Percentiles rank a stretch among this genome's conserved stretches.
Evolutionary conservation across 164 flowering plant species (phyloP).

Genomic region (Piper longum): DNA sequence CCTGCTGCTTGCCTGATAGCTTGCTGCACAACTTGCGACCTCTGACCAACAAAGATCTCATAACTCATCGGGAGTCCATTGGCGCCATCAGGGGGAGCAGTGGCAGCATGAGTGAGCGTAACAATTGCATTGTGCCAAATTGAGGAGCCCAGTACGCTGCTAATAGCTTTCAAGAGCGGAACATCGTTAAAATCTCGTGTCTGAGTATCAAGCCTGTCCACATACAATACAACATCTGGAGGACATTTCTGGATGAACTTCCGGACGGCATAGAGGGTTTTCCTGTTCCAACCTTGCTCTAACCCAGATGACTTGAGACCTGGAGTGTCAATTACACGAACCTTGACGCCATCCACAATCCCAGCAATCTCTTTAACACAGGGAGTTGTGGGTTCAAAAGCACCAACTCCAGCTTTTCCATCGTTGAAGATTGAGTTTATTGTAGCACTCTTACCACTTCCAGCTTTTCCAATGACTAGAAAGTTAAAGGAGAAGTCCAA

Average conservation of each 20-base stretch:
- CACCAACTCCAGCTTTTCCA: slow-evolving; percentile 41
- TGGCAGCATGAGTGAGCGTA: slow-evolving; percentile 78
- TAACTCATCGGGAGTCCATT: slow-evolving; percentile 74
- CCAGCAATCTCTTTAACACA: slow-evolving; percentile 54
- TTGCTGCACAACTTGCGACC: slow-evolving; percentile 80
- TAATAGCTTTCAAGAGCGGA: slow-evolving; percentile 56
- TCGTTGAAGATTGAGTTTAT: slow-evolving; percentile 85
- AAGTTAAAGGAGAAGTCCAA: slow-evolving; percentile 65
- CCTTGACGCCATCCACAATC: slow-evolving; percentile 54
- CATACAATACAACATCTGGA: slow-evolving; percentile 74
- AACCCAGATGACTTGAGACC: slow-evolving; percentile 60
- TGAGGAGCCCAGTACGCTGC: slow-evolving; percentile 43
- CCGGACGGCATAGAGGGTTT: slow-evolving; percentile 43
- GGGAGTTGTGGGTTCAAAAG: slow-evolving; percentile 63
- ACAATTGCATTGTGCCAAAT: slow-evolving; percentile 82
- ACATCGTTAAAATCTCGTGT: slow-evolving; percentile 81
- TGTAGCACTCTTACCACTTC: slow-evolving; percentile 98
- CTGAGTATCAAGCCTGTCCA: slow-evolving; percentile 75
- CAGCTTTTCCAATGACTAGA: slow-evolving; percentile 74
- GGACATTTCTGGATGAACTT: slow-evolving; percentile 59
- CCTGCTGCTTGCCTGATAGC: slow-evolving; percentile 83
- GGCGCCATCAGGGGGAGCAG: slow-evolving; percentile 96
- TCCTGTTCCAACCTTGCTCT: slow-evolving; percentile 60
- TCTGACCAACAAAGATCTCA: slow-evolving; percentile 73
- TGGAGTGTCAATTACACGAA: slow-evolving; percentile 73